Evolutionary conservation across 805 yeast species (phyloP), one percentile per base, ranked within the genome.

Genomic region (Metschnikowia cubensis): DNA sequence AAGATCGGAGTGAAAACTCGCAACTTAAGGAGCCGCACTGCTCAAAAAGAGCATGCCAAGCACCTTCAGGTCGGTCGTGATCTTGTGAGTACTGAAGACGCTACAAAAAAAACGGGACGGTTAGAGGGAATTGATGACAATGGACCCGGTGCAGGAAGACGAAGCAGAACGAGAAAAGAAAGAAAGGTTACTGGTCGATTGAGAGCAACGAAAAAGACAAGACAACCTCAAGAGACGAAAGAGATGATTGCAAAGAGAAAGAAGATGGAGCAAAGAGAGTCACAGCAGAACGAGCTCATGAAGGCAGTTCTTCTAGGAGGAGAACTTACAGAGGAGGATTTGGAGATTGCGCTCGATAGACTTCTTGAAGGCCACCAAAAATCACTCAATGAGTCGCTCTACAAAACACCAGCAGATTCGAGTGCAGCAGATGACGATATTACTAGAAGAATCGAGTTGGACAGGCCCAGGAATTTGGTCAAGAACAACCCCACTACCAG

Each of bases 401-500:
- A 54, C 25, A 51, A 45, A 2, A 52, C 50, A 6, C 57, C 59
- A 4, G 59, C 63, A 3, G 64, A 64, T 45, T 7, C 48, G 7
- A 51, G 55, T 31, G 51, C 53, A 25, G 54, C 53, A 25, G 54
- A 52, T 31, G 61, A 57, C 8, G 60, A 55, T 39, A 11, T 47
- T 10, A 46, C 38, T 11, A 52, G 49, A 32, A 60, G 58, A 38
- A 50, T 64, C 17, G 68, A 65, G 11, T 46, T 56, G 40, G 65
- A 72, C 56, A 52, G 64, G 45, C 78, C 78, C 1, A 59, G 65
- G 15, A 85, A 86, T 61, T 68, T 87, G 48, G 79, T 76, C 32
- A 64, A 61, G 42, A 65, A 53, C 59, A 62, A 84, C 29, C 89
- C 91, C 1, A 83, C 80, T 6, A 77, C 91, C 0, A 68, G 64